Evolutionary conservation across 2,329 filamentous ascomycete species (phyloP).

Genomic region (Neocatenulostroma microsporum): DNA sequence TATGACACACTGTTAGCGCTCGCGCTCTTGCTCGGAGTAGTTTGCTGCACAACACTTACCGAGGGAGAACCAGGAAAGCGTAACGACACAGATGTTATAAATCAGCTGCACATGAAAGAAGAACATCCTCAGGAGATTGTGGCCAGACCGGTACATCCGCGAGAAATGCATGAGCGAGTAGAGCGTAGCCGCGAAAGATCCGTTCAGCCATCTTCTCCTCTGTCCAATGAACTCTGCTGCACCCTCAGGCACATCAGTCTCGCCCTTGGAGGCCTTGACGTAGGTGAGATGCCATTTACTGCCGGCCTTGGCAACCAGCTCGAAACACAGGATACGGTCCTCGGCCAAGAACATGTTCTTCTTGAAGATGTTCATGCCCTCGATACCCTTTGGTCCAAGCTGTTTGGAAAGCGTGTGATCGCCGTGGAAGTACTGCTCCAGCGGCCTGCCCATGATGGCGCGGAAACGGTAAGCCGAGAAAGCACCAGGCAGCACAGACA

Average conservation of each 20-base stretch:
- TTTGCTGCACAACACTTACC: slow-evolving; percentile 32
- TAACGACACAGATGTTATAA: slow-evolving; percentile 83
- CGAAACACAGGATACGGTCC: slow-evolving; percentile 99
- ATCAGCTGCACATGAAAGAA: slow-evolving; percentile 95
- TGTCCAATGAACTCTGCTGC: slow-evolving; percentile 96
- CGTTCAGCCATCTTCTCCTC: slow-evolving; percentile 97
- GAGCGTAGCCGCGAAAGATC: slow-evolving; percentile 93
- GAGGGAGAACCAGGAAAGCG: slow-evolving; percentile 82
- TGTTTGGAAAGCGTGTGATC: slow-evolving; percentile 94
- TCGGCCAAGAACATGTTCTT: slow-evolving; percentile 99
- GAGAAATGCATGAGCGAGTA: slow-evolving; percentile 98
- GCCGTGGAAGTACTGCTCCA: slow-evolving; percentile 99
- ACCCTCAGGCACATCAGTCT: slow-evolving; percentile 96
- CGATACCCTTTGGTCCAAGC: slow-evolving; percentile 97
- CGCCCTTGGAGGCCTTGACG: slow-evolving; percentile 97
- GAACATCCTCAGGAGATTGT: slow-evolving; percentile 97
- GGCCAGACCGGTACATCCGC: slow-evolving; percentile 96
- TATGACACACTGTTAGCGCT: slow-evolving; percentile 19
- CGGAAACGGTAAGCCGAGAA: slow-evolving; percentile 95
- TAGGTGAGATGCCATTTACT: slow-evolving; percentile 99
- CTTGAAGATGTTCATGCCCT: slow-evolving; percentile 99
- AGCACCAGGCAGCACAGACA: slow-evolving; percentile 94
- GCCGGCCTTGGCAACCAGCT: slow-evolving; percentile 94
- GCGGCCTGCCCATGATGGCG: slow-evolving; percentile 92
- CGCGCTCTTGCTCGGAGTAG: not conserved